These are phyloP conservation scores for Hymenoscyphus occultus DNA, from an alignment of 2,329 filamentous ascomycete genomes.

Conservation along the genomic window DNA sequence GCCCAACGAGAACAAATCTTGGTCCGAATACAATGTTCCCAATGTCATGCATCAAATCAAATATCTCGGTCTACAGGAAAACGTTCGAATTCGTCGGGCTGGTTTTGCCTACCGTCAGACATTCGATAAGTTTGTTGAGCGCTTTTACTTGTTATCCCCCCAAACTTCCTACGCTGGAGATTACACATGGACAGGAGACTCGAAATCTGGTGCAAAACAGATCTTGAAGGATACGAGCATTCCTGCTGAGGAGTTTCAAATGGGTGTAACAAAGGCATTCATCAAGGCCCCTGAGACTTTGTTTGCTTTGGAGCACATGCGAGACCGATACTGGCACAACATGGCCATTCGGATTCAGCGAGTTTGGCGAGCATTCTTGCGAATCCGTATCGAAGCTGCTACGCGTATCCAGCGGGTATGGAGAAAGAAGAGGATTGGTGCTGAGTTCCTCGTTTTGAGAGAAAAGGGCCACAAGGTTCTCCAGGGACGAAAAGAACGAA, in stretches of 20 bases:
- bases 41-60: constrained; percentile 99
- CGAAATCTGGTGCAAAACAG: constrained; percentile 81
- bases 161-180: constrained; percentile 95
- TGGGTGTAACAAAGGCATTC: constrained; percentile 95
- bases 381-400: constrained; percentile 88
- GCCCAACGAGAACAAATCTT: constrained; percentile 98
- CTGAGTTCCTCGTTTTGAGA: constrained; percentile 82
- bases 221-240: constrained; percentile 97
- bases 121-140: constrained; percentile 96
- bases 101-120: constrained; percentile 96
- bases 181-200: constrained; percentile 91
- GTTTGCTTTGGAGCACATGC: constrained; percentile 95
- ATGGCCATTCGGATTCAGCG: constrained; percentile 98
- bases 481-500: constrained; percentile 81
- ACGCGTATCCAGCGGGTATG: constrained; percentile 94
- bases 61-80: constrained; percentile 98
- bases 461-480: constrained; percentile 84
- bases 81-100: constrained; percentile 93
- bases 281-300: constrained; percentile 97
- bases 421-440: constrained; percentile 87
- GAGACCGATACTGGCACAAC: constrained; percentile 98
- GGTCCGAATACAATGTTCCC: constrained; percentile 82
- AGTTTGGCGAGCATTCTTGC: constrained; percentile 93
- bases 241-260: constrained; percentile 90
- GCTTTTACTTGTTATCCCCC: constrained; percentile 92